A percentile compares a stretch with the other conserved stretches of the same genome.
Evolutionary conservation across 306 rosid species (phyloP).

Genomic region (Abrus precatorius): DNA sequence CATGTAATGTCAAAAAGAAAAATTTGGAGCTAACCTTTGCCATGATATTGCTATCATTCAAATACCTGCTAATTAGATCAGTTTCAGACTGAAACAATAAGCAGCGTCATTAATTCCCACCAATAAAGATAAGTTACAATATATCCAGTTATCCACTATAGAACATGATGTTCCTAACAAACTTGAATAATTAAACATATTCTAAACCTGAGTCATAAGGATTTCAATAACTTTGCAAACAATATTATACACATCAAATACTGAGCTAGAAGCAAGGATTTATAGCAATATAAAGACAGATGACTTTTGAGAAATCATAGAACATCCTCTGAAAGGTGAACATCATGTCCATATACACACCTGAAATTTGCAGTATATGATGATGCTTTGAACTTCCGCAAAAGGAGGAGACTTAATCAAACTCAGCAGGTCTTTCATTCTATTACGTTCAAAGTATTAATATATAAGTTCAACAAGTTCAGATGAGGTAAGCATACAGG

Average conservation of each 20-base stretch:
- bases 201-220: constrained; percentile 27
- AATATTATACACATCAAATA: constrained; percentile 37
- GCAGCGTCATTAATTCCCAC: constrained; percentile 40
- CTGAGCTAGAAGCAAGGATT: constrained; percentile 28
- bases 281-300: constrained; percentile 29
- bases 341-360: constrained; percentile 54
- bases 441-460: constrained; percentile 44
- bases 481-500: constrained; percentile 17
- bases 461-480: constrained; percentile 38
- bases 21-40: constrained; percentile 78
- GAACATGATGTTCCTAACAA: constrained; percentile 23
- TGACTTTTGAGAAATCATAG: constrained; percentile 29
- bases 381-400: constrained; percentile 78
- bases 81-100: constrained; percentile 77
- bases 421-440: constrained; percentile 83
- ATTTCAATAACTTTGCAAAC: constrained; percentile 31
- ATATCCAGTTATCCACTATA: constrained; percentile 39
- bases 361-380: constrained; percentile 96
- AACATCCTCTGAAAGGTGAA: constrained; percentile 23
- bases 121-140: constrained; percentile 1
- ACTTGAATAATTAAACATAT: constrained; percentile 35
- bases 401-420: constrained; percentile 83
- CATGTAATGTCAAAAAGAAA: constrained; percentile 36
- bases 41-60: constrained; percentile 73
- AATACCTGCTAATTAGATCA: constrained; percentile 74